Base-by-base conservation (phyloP, 75 land plant genomes). In the Chamaecyparis obtusa region DNA sequence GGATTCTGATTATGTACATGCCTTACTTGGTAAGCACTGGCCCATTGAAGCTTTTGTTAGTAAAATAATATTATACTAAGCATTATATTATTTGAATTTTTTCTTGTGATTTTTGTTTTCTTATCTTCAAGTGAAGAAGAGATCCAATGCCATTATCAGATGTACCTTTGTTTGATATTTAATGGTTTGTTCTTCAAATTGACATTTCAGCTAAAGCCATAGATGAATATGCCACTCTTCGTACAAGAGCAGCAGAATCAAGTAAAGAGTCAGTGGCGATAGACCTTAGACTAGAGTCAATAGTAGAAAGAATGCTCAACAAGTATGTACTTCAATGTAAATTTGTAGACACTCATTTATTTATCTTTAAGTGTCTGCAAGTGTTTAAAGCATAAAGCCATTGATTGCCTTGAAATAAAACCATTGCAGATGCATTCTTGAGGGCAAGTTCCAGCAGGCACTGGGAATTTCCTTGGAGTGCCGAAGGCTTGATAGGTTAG, bases 241-340 rank as follows among this genome's bases (percentile, higher is more conserved):
- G 90, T 32, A 87, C 84, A 39, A 88, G 84, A 85, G 89, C 92
- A 41, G 36, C 90, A 72, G 93, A 92, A 35, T 48, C 88, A 16
- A 72, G 76, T n/a, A 88, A 85, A 77, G 55, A 87, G 19, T 51
- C 71, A 57, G 60, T 27, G 21, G 24, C 55, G 24, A 57, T 90
- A 71, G 93, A 92, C 83, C 92, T 92, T 43, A 93, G 93, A 16
- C 67, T 92, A 51, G 92, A 88, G 69, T 92, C 88, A 36, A 92
- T 92, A 54, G 93, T 92, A 67, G 93, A 92, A 85, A 89, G 90
- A 84, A 90, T 92, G 93, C 92, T 92, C 55, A 90, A 92, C 39
- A 92, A 92, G 92, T 92, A 84, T 7, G 90, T 64, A 51, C 55
- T 27, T 11, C 27, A 81, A 21, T 17, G 8, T 44, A 81, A 81